A percentile compares a stretch with the other conserved stretches of the same genome.
phyloP scores from a whole-genome alignment of 1,284 basidiomycete species.

The Ceratobasidium sp. region DNA sequence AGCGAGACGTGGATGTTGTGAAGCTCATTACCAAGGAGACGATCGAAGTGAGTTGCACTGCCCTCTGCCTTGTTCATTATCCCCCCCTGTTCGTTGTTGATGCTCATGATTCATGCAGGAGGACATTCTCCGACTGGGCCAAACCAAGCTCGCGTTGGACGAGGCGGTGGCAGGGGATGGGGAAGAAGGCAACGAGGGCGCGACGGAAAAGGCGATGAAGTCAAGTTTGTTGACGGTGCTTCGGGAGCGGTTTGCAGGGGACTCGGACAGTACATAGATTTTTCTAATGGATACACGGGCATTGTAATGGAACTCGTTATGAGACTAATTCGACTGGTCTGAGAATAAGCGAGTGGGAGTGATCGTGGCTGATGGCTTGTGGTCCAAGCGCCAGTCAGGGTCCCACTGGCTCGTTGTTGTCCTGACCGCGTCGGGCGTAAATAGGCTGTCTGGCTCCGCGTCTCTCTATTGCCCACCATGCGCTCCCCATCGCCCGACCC shows the following conservation, averaged over 20 bases:
- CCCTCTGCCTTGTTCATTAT: neutral
- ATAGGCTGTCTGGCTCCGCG: neutral
- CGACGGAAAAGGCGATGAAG: constrained; percentile 80
- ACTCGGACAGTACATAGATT: too few species aligned
- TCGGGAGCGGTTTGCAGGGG: constrained; percentile 67
- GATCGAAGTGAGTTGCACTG: constrained; percentile 66
- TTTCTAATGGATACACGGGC: too few species aligned
- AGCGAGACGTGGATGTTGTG: constrained; percentile 87
- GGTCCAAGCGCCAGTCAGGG: constrained; percentile 4
- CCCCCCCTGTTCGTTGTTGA: neutral
- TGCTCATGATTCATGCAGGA: constrained; percentile 56
- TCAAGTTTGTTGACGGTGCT: constrained; percentile 80
- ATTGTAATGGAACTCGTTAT: too few species aligned
- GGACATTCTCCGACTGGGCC: constrained; percentile 88
- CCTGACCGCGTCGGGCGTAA: constrained; percentile 23
- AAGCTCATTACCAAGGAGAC: constrained; percentile 92
- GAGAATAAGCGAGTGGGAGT: too few species aligned
- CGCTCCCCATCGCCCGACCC: constrained; percentile 33
- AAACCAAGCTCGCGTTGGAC: constrained; percentile 89
- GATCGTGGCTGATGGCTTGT: too few species aligned
- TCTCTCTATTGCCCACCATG: constrained; percentile 11
- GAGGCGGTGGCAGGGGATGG: constrained; percentile 83
- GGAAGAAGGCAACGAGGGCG: constrained; percentile 62
- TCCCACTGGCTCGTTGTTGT: constrained; percentile 27
- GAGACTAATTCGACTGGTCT: too few species aligned